These are phyloP conservation scores for Trichoderma harzianum DNA, from an alignment of 2,329 filamentous ascomycete species.

Conservation along the genomic window DNA sequence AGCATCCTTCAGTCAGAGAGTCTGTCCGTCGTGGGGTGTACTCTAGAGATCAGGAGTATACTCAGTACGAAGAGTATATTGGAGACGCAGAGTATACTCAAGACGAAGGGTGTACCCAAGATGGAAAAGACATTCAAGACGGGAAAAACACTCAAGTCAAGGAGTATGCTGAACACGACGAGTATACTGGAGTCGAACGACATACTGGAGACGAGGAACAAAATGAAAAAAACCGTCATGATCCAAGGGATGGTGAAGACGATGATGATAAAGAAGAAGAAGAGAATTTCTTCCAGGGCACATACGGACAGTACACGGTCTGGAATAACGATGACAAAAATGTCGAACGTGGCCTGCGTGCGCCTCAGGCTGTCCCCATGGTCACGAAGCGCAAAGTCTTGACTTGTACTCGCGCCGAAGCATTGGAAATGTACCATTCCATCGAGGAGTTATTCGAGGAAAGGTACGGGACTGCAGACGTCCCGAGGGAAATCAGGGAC, in stretches of 20 bases:
- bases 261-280: neutral
- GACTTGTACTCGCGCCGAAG: neutral
- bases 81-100: neutral
- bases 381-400: neutral
- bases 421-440: neutral
- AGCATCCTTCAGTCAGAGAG: neutral
- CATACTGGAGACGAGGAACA: neutral
- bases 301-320: neutral
- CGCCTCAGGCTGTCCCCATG: neutral
- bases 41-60: neutral
- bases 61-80: neutral
- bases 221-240: too few relatives aligned
- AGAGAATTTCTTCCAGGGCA: neutral
- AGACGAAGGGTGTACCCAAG: neutral
- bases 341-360: neutral
- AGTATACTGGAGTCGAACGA: neutral
- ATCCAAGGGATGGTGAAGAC: neutral
- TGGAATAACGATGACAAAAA: neutral
- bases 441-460: neutral
- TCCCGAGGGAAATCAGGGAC: neutral
- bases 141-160: neutral
- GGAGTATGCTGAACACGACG: neutral
- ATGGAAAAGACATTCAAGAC: neutral
- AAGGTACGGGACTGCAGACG: neutral
- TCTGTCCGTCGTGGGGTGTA: neutral